Evolutionary conservation across 2,329 filamentous ascomycete species (phyloP).

Genomic region (Colletotrichum sp.): DNA sequence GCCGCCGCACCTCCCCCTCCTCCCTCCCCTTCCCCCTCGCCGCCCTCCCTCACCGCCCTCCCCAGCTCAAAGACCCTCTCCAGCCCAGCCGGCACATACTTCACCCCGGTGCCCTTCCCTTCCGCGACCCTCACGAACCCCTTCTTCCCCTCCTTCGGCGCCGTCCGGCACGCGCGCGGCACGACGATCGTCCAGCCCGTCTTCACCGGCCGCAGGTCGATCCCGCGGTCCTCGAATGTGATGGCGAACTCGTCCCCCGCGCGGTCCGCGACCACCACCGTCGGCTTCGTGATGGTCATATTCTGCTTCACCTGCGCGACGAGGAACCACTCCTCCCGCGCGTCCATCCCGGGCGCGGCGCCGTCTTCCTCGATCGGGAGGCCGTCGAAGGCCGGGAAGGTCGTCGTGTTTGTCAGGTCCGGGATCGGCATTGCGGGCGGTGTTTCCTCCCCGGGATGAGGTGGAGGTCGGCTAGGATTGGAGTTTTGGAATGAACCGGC

Average conservation of each 20-base stretch:
- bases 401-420: slow-evolving; percentile 33
- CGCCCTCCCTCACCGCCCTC: slow-evolving; percentile 22
- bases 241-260: slow-evolving; percentile 46
- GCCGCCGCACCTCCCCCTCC: neutral
- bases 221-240: slow-evolving; percentile 45
- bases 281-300: slow-evolving; percentile 55
- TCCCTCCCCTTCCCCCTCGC: neutral
- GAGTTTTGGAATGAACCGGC: neutral
- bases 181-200: slow-evolving; percentile 45
- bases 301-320: slow-evolving; percentile 51
- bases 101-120: slow-evolving; percentile 35
- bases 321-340: slow-evolving; percentile 35
- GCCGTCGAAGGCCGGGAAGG: slow-evolving; percentile 38
- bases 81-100: slow-evolving; percentile 28
- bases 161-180: slow-evolving; percentile 36
- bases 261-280: slow-evolving; percentile 48
- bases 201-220: slow-evolving; percentile 40
- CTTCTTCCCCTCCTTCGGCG: slow-evolving; percentile 40
- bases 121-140: slow-evolving; percentile 41
- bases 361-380: slow-evolving; percentile 27
- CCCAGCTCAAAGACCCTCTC: slow-evolving; percentile 32
- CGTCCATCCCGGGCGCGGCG: slow-evolving; percentile 19
- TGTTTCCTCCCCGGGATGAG: too few species aligned
- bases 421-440: slow-evolving; percentile 27
- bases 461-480: neutral